Percentiles rank a stretch among this genome's conserved stretches.
phyloP scores from a whole-genome alignment of 2,329 filamentous ascomycete genomes.

The Emericellopsis atlantica region DNA sequence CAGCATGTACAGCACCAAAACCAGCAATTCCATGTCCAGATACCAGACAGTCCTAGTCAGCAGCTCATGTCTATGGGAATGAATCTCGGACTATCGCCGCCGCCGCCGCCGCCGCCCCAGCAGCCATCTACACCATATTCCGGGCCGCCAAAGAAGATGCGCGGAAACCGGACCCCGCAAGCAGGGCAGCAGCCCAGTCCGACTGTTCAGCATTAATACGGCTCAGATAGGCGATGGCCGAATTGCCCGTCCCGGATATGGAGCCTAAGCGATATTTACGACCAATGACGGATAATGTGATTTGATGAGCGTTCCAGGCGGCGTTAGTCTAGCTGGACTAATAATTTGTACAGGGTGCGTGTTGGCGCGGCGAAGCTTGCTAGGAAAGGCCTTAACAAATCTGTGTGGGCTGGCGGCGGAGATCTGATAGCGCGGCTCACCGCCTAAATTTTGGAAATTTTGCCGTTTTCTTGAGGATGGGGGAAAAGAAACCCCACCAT shows the following conservation, averaged over 20 bases:
- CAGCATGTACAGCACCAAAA: constrained; percentile 8
- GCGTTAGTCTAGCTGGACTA: too few relatives aligned
- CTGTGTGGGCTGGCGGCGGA: not conserved
- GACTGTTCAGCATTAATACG: not conserved
- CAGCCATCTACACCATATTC: constrained; percentile 1
- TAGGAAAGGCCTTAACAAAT: too few relatives aligned
- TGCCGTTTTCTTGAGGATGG: not conserved
- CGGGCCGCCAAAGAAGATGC: not conserved
- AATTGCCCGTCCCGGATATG: too few relatives aligned
- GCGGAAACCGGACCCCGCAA: not conserved
- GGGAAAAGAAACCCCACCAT: constrained; percentile 4
- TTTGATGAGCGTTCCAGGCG: too few relatives aligned
- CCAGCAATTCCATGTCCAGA: constrained; percentile 2
- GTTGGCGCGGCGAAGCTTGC: not conserved
- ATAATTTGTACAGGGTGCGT: too few relatives aligned
- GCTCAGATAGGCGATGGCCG: not conserved
- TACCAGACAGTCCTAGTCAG: constrained; percentile 2
- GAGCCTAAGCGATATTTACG: too few relatives aligned
- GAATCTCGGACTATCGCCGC: not conserved
- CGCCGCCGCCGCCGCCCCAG: not conserved
- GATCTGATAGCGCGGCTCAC: constrained; percentile 6
- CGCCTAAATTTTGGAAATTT: constrained; percentile 14
- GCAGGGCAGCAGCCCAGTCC: not conserved
- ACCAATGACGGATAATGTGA: too few relatives aligned
- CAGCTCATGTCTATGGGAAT: constrained; percentile 1